phyloP scores from a whole-genome alignment of 1,139 yeast species.

The Tardiomyces blankii region DNA sequence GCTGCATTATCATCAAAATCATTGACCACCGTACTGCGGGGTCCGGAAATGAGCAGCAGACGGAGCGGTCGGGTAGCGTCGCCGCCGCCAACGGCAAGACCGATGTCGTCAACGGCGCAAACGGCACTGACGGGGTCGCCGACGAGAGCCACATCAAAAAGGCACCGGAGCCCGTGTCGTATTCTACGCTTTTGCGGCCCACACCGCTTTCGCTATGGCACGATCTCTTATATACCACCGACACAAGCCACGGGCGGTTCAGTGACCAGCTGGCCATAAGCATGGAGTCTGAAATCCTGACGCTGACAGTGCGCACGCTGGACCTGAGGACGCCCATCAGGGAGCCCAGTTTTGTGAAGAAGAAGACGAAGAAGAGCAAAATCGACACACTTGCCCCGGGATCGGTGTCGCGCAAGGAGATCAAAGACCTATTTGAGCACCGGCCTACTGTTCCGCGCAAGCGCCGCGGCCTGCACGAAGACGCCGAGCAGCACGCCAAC shows the following conservation, averaged over 20 bases:
- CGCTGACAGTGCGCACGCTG: constrained; percentile 65
- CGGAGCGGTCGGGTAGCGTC: constrained; percentile 4
- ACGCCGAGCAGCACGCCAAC: constrained; percentile 54
- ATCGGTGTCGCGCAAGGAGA: not conserved
- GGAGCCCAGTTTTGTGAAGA: not conserved
- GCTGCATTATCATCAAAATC: constrained; percentile 75
- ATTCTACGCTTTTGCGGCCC: constrained; percentile 67
- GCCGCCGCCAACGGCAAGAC: not conserved
- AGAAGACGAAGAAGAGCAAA: not conserved
- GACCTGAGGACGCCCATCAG: constrained; percentile 51
- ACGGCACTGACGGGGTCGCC: not conserved
- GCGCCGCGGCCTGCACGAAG: constrained; percentile 41
- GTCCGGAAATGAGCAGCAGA: constrained; percentile 11
- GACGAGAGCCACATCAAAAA: constrained; percentile 4
- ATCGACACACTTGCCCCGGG: not conserved
- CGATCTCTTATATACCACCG: constrained; percentile 77
- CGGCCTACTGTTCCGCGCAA: constrained; percentile 17
- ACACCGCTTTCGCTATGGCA: constrained; percentile 74
- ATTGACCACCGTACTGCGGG: constrained; percentile 52
- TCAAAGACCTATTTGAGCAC: constrained; percentile 11
- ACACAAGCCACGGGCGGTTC: constrained; percentile 52
- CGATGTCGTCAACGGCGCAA: not conserved
- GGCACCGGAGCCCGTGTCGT: constrained; percentile 47
- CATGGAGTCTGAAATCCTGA: constrained; percentile 76
- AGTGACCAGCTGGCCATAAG: constrained; percentile 67